A percentile compares a stretch with the other conserved stretches of the same genome.
phyloP scores from a whole-genome alignment of 2,329 filamentous ascomycete species.

The Calonectria hawksworthii region DNA sequence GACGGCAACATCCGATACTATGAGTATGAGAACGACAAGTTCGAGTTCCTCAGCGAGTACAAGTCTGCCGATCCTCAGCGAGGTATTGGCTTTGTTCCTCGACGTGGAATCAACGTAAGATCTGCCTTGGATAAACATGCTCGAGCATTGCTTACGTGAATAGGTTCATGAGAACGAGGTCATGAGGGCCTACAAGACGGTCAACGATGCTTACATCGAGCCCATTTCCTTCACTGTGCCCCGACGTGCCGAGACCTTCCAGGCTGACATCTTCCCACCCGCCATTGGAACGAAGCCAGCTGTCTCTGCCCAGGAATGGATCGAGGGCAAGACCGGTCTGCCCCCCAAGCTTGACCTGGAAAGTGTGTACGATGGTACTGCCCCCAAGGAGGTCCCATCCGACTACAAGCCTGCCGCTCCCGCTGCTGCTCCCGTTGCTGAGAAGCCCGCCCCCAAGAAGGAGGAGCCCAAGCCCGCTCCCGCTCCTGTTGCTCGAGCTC shows the following conservation, averaged over 20 bases:
- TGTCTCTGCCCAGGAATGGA: slow-evolving; percentile 85
- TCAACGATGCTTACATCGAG: slow-evolving; percentile 94
- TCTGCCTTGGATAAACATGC: slow-evolving; percentile 10
- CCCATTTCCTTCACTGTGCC: slow-evolving; percentile 98
- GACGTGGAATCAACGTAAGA: slow-evolving; percentile 90
- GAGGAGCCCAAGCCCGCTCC: slow-evolving; percentile 67
- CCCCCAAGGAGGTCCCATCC: slow-evolving; percentile 80
- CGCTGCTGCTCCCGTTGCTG: slow-evolving; percentile 56
- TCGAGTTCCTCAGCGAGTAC: slow-evolving; percentile 96
- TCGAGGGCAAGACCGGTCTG: slow-evolving; percentile 84
- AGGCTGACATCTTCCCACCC: slow-evolving; percentile 96
- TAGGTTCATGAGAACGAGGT: slow-evolving; percentile 95
- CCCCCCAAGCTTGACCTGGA: slow-evolving; percentile 95
- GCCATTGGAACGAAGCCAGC: slow-evolving; percentile 84
- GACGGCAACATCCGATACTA: slow-evolving; percentile 99
- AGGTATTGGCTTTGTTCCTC: slow-evolving; percentile 93
- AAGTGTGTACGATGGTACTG: slow-evolving; percentile 88
- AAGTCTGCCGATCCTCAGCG: slow-evolving; percentile 97
- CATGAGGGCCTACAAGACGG: slow-evolving; percentile 96
- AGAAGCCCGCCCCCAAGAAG: slow-evolving; percentile 54
- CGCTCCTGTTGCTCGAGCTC: slow-evolving; percentile 55
- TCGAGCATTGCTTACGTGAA: slow-evolving; percentile 35
- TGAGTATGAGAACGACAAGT: slow-evolving; percentile 98
- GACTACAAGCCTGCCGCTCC: slow-evolving; percentile 73
- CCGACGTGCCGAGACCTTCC: slow-evolving; percentile 92